These are phyloP conservation scores for Claviceps pusilla DNA, from an alignment of 2,329 filamentous ascomycete species.

Conservation along the genomic window DNA sequence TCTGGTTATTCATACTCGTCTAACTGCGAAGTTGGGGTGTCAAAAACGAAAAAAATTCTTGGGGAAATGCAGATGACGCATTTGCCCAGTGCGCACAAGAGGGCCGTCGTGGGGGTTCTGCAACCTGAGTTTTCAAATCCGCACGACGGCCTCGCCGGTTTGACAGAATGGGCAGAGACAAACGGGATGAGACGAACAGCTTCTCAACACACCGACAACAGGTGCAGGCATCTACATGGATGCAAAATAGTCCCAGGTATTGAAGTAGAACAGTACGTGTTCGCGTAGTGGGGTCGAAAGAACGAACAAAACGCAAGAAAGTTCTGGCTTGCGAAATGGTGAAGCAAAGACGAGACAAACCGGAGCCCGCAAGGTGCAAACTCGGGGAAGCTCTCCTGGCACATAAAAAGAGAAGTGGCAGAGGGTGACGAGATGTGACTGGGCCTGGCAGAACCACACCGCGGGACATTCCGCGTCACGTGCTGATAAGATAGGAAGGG, in stretches of 20 bases:
- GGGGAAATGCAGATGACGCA: neutral
- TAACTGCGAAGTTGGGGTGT: neutral
- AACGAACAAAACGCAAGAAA: neutral
- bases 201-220: slow-evolving; percentile 17
- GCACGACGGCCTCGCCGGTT: neutral
- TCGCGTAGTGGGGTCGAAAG: neutral
- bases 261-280: neutral
- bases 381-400: slow-evolving; percentile 20
- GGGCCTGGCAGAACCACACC: slow-evolving; percentile 12
- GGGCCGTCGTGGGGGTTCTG: neutral
- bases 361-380: slow-evolving; percentile 16
- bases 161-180: neutral
- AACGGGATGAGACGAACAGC: slow-evolving; percentile 18
- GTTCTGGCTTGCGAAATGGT: neutral
- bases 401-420: slow-evolving; percentile 8
- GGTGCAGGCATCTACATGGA: slow-evolving; percentile 22
- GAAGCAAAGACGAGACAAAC: slow-evolving; percentile 6
- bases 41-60: too few relatives aligned
- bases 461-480: slow-evolving; percentile 20
- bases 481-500: slow-evolving; percentile 16
- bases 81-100: neutral
- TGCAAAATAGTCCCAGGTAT: slow-evolving; percentile 8
- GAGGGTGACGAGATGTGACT: slow-evolving; percentile 21
- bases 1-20: slow-evolving; percentile 32
- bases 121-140: neutral